Evolutionary conservation across 202 grass and related monocot genomes (phyloP).

Genomic region (Setaria italica): DNA sequence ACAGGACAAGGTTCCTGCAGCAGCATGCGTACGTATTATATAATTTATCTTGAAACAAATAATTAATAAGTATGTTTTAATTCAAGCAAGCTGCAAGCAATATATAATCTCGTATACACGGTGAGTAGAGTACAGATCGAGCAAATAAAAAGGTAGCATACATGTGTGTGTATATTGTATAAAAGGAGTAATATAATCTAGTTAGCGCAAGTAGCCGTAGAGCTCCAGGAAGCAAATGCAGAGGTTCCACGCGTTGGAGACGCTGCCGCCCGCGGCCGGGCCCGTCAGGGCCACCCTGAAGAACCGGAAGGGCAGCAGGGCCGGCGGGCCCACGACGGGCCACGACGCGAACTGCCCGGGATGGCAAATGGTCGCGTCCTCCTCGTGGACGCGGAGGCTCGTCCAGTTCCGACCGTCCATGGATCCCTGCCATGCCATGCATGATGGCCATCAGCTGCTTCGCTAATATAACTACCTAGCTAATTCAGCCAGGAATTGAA

Average conservation of each 20-base stretch:
- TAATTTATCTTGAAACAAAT: too few relatives aligned
- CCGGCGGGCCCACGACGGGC: constrained; percentile 61
- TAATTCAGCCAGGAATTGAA: not conserved
- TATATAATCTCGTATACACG: too few relatives aligned
- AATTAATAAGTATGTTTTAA: too few relatives aligned
- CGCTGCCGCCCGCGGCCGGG: constrained; percentile 50
- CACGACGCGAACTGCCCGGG: constrained; percentile 87
- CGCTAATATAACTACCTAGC: too few relatives aligned
- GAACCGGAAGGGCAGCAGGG: constrained; percentile 86
- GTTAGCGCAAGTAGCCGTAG: constrained; percentile 77
- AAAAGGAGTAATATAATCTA: too few relatives aligned
- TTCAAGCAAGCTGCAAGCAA: too few relatives aligned
- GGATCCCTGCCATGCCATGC: constrained; percentile 61
- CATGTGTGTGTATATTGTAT: too few relatives aligned
- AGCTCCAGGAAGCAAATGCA: constrained; percentile 95
- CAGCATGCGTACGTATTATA: too few relatives aligned
- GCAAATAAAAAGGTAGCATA: too few relatives aligned
- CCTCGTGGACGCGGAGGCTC: constrained; percentile 64
- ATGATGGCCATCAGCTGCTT: too few relatives aligned
- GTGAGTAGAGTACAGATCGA: too few relatives aligned
- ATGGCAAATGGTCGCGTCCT: constrained; percentile 74
- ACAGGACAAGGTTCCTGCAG: too few relatives aligned
- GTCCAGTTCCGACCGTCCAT: constrained; percentile 84
- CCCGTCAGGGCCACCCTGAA: constrained; percentile 71
- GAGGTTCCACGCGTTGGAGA: constrained; percentile 62